These are phyloP conservation scores for Pythium rhizo-oryzae DNA, from an alignment of 352 stramenopile genomes.

Conservation along the genomic window DNA sequence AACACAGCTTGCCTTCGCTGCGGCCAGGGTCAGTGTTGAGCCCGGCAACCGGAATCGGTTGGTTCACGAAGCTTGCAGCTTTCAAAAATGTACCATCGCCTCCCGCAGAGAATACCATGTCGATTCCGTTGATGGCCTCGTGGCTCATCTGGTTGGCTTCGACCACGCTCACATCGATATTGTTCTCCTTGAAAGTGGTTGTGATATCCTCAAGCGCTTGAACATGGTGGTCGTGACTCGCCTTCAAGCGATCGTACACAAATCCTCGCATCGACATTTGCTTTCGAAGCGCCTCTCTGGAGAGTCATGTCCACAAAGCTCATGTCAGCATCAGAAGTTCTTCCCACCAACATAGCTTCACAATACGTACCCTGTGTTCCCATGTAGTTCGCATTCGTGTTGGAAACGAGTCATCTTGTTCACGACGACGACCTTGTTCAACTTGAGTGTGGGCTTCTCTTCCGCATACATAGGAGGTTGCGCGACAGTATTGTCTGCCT, in stretches of 20 bases:
- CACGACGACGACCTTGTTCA: slow-evolving; percentile 87
- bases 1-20: slow-evolving; percentile 88
- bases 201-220: slow-evolving; percentile 88
- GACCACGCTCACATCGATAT: slow-evolving; percentile 75
- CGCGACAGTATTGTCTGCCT: slow-evolving; percentile 8
- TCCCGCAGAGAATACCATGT: slow-evolving; percentile 88
- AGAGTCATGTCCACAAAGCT: neutral
- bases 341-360: neutral
- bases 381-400: slow-evolving; percentile 82
- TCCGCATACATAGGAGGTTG: slow-evolving; percentile 50
- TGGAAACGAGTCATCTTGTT: slow-evolving; percentile 90
- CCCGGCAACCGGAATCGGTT: slow-evolving; percentile 78
- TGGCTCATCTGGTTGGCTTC: slow-evolving; percentile 81
- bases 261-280: slow-evolving; percentile 92
- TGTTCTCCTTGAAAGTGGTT: slow-evolving; percentile 65
- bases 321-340: neutral
- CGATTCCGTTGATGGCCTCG: slow-evolving; percentile 71
- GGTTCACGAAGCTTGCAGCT: slow-evolving; percentile 86
- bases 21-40: slow-evolving; percentile 86
- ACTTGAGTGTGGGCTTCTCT: slow-evolving; percentile 48
- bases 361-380: slow-evolving; percentile 67
- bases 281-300: slow-evolving; percentile 84
- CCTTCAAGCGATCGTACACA: slow-evolving; percentile 84
- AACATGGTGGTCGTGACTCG: slow-evolving; percentile 86
- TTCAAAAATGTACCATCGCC: slow-evolving; percentile 90